Base-by-base conservation (phyloP, 1,284 basidiomycete species). In the Inonotus obliquus region DNA sequence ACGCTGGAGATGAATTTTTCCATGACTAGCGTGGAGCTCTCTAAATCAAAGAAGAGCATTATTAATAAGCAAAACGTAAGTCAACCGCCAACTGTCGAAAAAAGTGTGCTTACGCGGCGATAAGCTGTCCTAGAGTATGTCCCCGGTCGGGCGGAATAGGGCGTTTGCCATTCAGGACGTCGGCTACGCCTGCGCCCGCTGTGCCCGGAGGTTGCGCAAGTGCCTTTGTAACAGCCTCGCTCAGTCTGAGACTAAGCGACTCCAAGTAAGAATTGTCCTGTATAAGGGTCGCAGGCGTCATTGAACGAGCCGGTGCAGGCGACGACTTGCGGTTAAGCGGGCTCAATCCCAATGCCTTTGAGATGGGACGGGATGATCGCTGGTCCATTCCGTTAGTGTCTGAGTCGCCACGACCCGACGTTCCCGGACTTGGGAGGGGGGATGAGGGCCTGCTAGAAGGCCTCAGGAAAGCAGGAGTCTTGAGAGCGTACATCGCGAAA, bases 181-280 rank as follows among this genome's bases (percentile, higher is more conserved):
- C 87, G 59, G 72, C 73, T 4, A 77, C 71, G 54, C 73, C 67
- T 25, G 77, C 76, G 25, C 83, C 76, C 10, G 83, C 83, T 1
- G 77, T 70, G 14, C 61, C 58, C 21, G 57, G 23, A 7, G 89
- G 86, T 65, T 86, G 84, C 13, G 81, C 78, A 47, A 92, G 76
- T 1, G 88, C 86, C 73, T 83, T 89, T 51, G 87, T 85, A n/a
- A 89, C 87, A 0, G 86, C 89, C 71, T 92, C 90, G 69, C 85
- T 90, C 45, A 92, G 77, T 70, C 86, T 90, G 60, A 91, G 77
- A 66, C 84, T 79, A 54, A 92, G 81, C 58, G 84, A 81, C 70
- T 91, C 87, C 63, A 91, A 79, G 72, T 91, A 92, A 4, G 87
- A 87, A 57, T 86, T 87, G 70, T 91, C 89, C 68, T 89, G 89